These are phyloP conservation scores for carrot (Daucus carota) DNA, from an alignment of 129 eudicot species.

Conservation along the genomic window DH1_v3.0 NC_030389.2:26258501-26259000, in stretches of 20 bases:
- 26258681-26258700: constrained; percentile 45
- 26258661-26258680: constrained; percentile 52
- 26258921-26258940: background rate
- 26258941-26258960: background rate
- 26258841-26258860: background rate
- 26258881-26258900: background rate
- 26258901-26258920: no score
- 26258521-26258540: background rate
- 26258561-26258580: no score
- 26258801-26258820: background rate
- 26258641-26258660: constrained; percentile 44
- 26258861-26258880: background rate
- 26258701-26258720: constrained; percentile 34
- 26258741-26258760: constrained; percentile 40
- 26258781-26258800: background rate
- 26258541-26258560: background rate
- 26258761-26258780: constrained; percentile 10
- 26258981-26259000: background rate
- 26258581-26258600: background rate
- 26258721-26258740: constrained; percentile 43
- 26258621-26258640: constrained; percentile 32
- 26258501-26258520: background rate
- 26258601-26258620: background rate
- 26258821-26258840: background rate
- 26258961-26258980: background rate